Percentiles rank a stretch among this genome's conserved stretches.
Conservation (phyloP, 352 stramenopile genomes). For the Pythium biforme region DNA sequence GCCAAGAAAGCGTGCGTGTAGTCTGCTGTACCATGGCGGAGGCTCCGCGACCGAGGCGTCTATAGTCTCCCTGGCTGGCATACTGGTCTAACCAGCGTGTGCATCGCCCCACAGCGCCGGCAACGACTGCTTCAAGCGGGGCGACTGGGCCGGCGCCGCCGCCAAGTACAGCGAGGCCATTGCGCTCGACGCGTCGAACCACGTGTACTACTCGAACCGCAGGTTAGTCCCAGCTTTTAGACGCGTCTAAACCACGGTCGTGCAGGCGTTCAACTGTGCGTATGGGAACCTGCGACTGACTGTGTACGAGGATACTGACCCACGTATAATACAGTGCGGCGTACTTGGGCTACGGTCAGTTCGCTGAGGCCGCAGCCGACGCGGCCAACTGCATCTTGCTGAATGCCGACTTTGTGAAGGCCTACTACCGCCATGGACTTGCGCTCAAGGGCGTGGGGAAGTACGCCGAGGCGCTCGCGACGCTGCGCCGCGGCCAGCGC, state of each 20-base stretch:
- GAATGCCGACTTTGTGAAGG: slow-evolving; percentile 95
- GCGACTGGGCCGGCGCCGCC: slow-evolving; percentile 88
- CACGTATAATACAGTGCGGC: slow-evolving; percentile 73
- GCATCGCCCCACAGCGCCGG: slow-evolving; percentile 68
- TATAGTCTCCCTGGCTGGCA: not conserved
- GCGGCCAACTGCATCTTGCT: slow-evolving; percentile 88
- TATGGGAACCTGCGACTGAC: not conserved
- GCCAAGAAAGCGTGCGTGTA: slow-evolving; percentile 79
- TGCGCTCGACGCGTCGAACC: slow-evolving; percentile 81
- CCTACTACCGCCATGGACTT: slow-evolving; percentile 93
- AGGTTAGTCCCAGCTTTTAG: slow-evolving; percentile 33
- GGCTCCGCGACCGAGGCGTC: too few relatives aligned
- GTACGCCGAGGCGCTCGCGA: slow-evolving; percentile 77
- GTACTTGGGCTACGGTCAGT: slow-evolving; percentile 62
- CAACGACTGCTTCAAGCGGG: slow-evolving; percentile 93
- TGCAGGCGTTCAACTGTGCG: not conserved
- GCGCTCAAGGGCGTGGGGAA: slow-evolving; percentile 88
- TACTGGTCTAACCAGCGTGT: not conserved
- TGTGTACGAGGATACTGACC: too few relatives aligned
- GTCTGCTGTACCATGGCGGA: not conserved
- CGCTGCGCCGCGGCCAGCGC: slow-evolving; percentile 66
- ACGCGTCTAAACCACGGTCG: not conserved
- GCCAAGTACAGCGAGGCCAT: slow-evolving; percentile 93
- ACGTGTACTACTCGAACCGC: slow-evolving; percentile 95
- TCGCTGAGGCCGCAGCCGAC: slow-evolving; percentile 84